Evolutionary conservation across 1,284 basidiomycete species (phyloP).

Genomic region (Puccinia novopanici): DNA sequence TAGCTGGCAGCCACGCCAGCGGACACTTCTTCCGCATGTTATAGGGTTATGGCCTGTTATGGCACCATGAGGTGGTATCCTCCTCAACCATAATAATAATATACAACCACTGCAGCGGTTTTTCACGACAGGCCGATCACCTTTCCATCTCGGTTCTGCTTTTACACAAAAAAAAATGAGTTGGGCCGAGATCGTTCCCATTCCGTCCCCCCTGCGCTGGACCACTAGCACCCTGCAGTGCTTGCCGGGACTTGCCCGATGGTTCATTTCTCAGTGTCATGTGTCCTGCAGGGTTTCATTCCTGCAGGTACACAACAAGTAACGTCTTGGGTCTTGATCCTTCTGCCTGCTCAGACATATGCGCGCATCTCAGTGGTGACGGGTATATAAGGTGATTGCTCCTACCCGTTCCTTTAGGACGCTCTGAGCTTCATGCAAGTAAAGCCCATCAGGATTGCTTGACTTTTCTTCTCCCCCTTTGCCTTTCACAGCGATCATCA

Average conservation of each 20-base stretch:
- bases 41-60: too few species aligned
- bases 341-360: not conserved
- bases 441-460: not conserved
- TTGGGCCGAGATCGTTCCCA: not conserved
- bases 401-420: not conserved
- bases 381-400: slow-evolving; percentile 2
- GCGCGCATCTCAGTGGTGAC: not conserved
- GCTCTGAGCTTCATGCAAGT: not conserved
- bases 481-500: not conserved
- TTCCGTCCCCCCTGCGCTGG: not conserved
- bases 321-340: not conserved
- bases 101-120: too few species aligned
- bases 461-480: not conserved
- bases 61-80: not conserved
- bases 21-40: too few species aligned
- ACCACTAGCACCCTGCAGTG: not conserved
- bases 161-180: too few species aligned
- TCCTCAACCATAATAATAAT: too few species aligned
- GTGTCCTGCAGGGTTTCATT: slow-evolving; percentile 1
- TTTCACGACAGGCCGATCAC: not conserved
- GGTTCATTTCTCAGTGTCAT: not conserved
- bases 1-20: too few species aligned
- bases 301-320: slow-evolving; percentile 1
- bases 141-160: not conserved
- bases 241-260: not conserved